Base-by-base conservation (phyloP, 1,139 yeast genomes). In the Pneumocystis sp. region DNA sequence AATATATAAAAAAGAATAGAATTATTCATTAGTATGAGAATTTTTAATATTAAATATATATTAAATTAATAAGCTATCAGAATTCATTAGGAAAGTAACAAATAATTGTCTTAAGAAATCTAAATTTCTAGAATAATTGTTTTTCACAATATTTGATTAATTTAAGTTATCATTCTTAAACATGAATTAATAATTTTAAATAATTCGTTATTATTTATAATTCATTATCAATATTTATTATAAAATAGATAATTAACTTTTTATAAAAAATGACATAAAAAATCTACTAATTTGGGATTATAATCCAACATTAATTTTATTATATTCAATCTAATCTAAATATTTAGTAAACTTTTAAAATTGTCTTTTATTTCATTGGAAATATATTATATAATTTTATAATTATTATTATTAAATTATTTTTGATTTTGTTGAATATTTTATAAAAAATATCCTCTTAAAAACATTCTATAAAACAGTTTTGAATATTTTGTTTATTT, bases 301-400 rank as follows among this genome's bases (percentile, higher is more conserved):
- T n/a, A 63, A 35, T 40, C 44, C 63, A 40, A 61, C 44, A 21
- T 63, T 19, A 12, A 44, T 61, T 61, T 44, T 61, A n/a, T 61
- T 63, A 61, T 61, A n/a, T 61, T 63, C 29, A 12, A 34, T 61
- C 31, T 35, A 25, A 2, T 61, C 63, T 10, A 61, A 21, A 39
- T 63, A 63, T 21, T 19, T 44, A 21, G 56, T 3, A 19, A 3
- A 12, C 19, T n/a, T 19, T 19, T 21, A 12, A 19, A 21, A 19
- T 44, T 8, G 56, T 25, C 8, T 44, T 25, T 44, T 44, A 25
- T 17, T 44, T 25, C 10, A 25, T n/a, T 44, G 19, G 15, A 44
- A 44, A 25, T 21, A 12, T 31, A 31, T 31, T 31, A 31, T 31
- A 31, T 31, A 31, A 31, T 3, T 31, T 31, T 31, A 31, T 31